phyloP scores from a whole-genome alignment of 2,329 filamentous ascomycete species.

The Penicillium sp. region DNA sequence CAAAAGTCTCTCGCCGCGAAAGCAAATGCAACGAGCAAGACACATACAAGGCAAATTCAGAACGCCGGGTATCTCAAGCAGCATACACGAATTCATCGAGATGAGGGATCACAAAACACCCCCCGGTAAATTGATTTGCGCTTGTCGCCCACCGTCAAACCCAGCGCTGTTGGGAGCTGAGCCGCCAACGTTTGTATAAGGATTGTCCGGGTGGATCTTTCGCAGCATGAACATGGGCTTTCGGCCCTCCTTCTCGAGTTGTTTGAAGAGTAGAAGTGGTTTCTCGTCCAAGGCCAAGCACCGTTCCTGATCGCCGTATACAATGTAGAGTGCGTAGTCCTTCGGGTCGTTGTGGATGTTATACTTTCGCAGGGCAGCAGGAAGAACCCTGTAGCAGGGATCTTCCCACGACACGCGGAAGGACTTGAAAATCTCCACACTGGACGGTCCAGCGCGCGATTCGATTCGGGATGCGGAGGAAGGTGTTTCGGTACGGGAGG shows the following conservation, averaged over 20 bases:
- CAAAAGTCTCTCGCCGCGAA: too few species aligned
- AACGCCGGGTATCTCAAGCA: constrained; percentile 24
- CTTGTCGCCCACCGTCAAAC: constrained; percentile 22
- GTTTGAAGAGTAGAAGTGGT: constrained; percentile 93
- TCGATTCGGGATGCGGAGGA: constrained; percentile 29
- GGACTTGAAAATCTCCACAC: constrained; percentile 96
- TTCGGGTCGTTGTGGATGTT: constrained; percentile 98
- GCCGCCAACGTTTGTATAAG: constrained; percentile 18
- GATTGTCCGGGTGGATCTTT: constrained; percentile 52
- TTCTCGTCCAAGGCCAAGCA: constrained; percentile 90
- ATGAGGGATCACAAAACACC: constrained; percentile 11
- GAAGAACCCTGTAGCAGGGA: constrained; percentile 93
- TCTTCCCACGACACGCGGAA: constrained; percentile 98
- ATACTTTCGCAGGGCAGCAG: constrained; percentile 94
- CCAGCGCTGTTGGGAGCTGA: constrained; percentile 34
- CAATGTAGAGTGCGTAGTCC: constrained; percentile 95
- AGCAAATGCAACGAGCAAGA: constrained; percentile 10
- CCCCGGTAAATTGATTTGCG: constrained; percentile 17
- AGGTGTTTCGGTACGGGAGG: constrained; percentile 33
- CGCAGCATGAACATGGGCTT: constrained; percentile 99
- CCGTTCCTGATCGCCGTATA: constrained; percentile 96
- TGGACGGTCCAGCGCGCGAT: constrained; percentile 37
- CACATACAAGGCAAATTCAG: constrained; percentile 5
- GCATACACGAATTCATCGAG: constrained; percentile 13
- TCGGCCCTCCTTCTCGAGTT: constrained; percentile 91